Conservation (phyloP, 345 rosid species). For the Gossypium ekmanianum region DNA sequence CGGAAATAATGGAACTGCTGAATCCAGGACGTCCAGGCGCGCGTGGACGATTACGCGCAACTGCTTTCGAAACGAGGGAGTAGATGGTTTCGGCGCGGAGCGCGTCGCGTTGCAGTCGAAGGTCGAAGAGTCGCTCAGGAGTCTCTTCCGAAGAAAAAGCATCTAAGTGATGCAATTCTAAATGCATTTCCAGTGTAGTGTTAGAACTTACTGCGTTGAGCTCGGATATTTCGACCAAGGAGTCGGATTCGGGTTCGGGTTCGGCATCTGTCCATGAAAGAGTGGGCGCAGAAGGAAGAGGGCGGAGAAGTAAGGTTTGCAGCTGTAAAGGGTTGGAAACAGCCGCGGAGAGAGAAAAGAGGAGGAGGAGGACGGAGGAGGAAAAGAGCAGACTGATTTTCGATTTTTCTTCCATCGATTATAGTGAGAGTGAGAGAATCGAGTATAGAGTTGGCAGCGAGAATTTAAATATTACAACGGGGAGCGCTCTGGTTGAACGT, state of each 20-base stretch:
- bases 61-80: conserved; percentile 34
- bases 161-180: conserved; percentile 76
- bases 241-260: conserved; percentile 32
- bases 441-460: not conserved
- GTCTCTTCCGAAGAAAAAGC: conserved; percentile 50
- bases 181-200: conserved; percentile 36
- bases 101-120: conserved; percentile 68
- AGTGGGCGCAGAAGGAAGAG: conserved; percentile 43
- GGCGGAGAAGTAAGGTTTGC: conserved; percentile 42
- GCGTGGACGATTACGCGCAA: conserved; percentile 31
- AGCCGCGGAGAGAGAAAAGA: conserved; percentile 23
- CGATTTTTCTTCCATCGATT: conserved; percentile 40
- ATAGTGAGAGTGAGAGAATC: not conserved
- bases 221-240: conserved; percentile 13
- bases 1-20: conserved; percentile 77
- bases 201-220: conserved; percentile 14
- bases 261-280: conserved; percentile 43
- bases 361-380: conserved; percentile 20
- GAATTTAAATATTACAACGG: conserved; percentile 24
- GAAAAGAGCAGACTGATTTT: conserved; percentile 29
- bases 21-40: conserved; percentile 33
- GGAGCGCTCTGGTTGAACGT: not conserved
- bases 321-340: conserved; percentile 26
- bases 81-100: conserved; percentile 46
- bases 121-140: conserved; percentile 60